phyloP scores from a whole-genome alignment of 805 yeast species.

The Komagataella pastoris region DNA sequence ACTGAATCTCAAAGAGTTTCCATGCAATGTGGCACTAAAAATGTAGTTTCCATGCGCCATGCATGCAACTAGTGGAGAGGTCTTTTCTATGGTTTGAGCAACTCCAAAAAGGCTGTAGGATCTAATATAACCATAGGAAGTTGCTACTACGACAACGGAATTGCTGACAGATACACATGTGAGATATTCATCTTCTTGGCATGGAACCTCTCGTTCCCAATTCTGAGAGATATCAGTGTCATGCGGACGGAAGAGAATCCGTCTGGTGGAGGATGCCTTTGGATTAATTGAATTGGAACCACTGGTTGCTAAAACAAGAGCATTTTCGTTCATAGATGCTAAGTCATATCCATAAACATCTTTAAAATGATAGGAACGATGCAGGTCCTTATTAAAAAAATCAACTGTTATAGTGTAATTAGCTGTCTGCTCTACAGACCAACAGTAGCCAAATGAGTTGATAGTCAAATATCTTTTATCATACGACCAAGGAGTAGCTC shows the following conservation, averaged over 20 bases:
- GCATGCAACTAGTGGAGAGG: slow-evolving; percentile 60
- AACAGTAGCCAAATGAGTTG: slow-evolving; percentile 69
- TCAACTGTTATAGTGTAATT: slow-evolving; percentile 70
- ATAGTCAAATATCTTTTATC: slow-evolving; percentile 69
- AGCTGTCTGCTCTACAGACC: slow-evolving; percentile 54
- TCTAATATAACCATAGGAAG: slow-evolving; percentile 65
- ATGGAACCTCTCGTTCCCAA: slow-evolving; percentile 60
- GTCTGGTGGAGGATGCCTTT: slow-evolving; percentile 1
- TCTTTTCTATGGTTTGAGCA: slow-evolving; percentile 53
- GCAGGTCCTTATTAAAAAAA: slow-evolving; percentile 67
- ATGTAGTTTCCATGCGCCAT: slow-evolving; percentile 47
- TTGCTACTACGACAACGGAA: slow-evolving; percentile 49
- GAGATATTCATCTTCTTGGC: slow-evolving; percentile 37
- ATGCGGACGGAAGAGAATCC: slow-evolving; percentile 57
- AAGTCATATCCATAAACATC: slow-evolving; percentile 62
- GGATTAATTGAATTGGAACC: slow-evolving; percentile 11
- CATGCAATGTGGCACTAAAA: slow-evolving; percentile 31
- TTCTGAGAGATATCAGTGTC: slow-evolving; percentile 37
- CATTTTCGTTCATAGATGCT: slow-evolving; percentile 58
- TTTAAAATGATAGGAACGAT: slow-evolving; percentile 75
- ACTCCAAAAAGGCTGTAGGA: slow-evolving; percentile 63
- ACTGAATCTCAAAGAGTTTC: slow-evolving; percentile 18
- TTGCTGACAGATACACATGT: slow-evolving; percentile 58
- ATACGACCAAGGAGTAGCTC: slow-evolving; percentile 71
- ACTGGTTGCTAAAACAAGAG: slow-evolving; percentile 46